Conservation (phyloP, 805 yeast species). For the Ascoidea rubescens region DNA sequence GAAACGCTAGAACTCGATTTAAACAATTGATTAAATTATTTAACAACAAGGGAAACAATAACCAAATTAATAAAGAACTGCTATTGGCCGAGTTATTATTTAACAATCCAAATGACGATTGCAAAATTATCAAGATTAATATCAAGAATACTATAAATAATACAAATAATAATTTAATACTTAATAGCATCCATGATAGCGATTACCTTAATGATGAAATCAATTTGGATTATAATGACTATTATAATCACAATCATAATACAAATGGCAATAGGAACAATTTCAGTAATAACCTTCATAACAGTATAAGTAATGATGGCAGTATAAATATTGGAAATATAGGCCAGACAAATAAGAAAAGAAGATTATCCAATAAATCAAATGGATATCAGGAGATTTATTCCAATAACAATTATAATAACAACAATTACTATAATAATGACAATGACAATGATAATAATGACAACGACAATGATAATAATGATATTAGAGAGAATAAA, state of each 20-base stretch:
- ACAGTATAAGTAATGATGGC: neutral
- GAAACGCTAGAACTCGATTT: constrained; percentile 1
- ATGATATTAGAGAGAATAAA: neutral
- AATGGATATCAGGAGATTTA: neutral
- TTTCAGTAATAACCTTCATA: neutral
- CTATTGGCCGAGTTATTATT: neutral
- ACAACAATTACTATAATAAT: neutral
- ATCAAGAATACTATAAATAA: neutral
- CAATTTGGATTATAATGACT: neutral
- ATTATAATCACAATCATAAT: neutral
- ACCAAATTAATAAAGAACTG: neutral
- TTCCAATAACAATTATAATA: no score
- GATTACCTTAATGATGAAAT: neutral
- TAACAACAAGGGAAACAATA: neutral
- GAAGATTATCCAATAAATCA: no score
- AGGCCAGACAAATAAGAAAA: no score
- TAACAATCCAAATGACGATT: neutral
- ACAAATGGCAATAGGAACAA: neutral
- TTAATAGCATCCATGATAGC: no score
- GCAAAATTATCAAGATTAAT: neutral
- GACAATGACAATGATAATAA: neutral
- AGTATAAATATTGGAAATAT: neutral
- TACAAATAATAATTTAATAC: neutral
- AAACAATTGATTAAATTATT: no score
- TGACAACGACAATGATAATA: neutral